Evolutionary conservation across 2,329 filamentous ascomycete species (phyloP), one percentile per base, ranked within the genome.

Genomic region (Coniochaeta sp.): DNA sequence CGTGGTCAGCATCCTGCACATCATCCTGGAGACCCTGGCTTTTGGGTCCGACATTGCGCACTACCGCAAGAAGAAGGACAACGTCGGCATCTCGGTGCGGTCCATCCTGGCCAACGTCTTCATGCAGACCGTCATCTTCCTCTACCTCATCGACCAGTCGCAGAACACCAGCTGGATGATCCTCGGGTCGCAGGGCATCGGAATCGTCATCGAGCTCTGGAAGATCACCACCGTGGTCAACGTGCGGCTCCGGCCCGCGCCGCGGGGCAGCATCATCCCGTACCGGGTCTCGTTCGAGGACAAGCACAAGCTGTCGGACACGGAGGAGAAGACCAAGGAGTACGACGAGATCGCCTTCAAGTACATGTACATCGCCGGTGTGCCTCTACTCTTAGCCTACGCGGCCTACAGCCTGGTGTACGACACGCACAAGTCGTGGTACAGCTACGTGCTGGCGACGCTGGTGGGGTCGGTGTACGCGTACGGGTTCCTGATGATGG

Each of bases 81-180:
- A 96, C 62, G 90, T 99, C 31, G 95, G 95, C 64, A 96, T 96
- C 54, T 97, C 93, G 1, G 89, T 99, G 62, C 91, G 95, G 61
- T 96, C 93, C 34, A 99, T 99, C 70, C 80, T 99, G 61, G 92
- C 91, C 72, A 99, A 98, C 70, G 93, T 98, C 63, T 93, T 98
- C 74, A 99, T 99, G 95, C 95, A 99, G 75, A 75, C 83, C 7
- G 83, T 98, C 70, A 97, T 99, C 74, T 96, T 99, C 83, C 82
- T 99, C 54, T 99, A 99, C 76, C 84, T 99, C 33, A 79, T 99
- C 68, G 95, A 99, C 78, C 98, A 99, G 79, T 96, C 92, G 66
- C 92, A 97, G 61, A 96, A 95, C 73, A 99, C 95, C 0, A 96
- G 90, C 65, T 99, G 93, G 93, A 98, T 99, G 92, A 98, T 99